Evolutionary conservation across 2,329 filamentous ascomycete genomes (phyloP).

Genomic region (Phaeophleospora eucalypticola): DNA sequence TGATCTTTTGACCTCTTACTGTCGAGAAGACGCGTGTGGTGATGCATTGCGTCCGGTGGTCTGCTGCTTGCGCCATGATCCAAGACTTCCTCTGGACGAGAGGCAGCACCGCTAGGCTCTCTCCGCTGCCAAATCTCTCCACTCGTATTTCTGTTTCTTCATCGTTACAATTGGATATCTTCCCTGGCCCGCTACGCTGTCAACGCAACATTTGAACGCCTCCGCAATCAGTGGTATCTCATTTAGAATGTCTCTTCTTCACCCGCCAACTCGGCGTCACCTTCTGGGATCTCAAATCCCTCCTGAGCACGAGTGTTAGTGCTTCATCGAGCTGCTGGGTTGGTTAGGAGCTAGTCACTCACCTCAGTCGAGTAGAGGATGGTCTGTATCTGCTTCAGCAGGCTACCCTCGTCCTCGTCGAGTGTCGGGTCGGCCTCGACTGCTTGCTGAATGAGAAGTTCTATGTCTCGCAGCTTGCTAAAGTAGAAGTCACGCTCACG

Average conservation of each 20-base stretch:
- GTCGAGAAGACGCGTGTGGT: neutral
- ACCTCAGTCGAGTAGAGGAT: slow-evolving; percentile 96
- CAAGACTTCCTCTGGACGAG: no score
- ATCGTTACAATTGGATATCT: slow-evolving; percentile 1
- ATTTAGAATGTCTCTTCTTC: slow-evolving; percentile 65
- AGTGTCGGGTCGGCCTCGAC: slow-evolving; percentile 89
- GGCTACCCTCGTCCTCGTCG: slow-evolving; percentile 86
- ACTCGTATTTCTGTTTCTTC: neutral
- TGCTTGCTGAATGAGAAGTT: slow-evolving; percentile 86
- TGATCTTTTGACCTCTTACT: neutral
- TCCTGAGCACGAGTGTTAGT: slow-evolving; percentile 31
- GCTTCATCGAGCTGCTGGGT: neutral
- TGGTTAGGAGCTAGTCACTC: slow-evolving; percentile 17
- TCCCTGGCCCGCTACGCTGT: slow-evolving; percentile 3
- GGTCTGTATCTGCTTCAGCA: slow-evolving; percentile 92
- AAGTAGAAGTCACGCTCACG: slow-evolving; percentile 99
- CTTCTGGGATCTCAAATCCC: slow-evolving; percentile 82
- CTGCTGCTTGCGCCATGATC: no score
- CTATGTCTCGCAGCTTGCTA: slow-evolving; percentile 95
- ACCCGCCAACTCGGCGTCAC: slow-evolving; percentile 53
- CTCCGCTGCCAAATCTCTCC: neutral
- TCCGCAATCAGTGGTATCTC: slow-evolving; percentile 14
- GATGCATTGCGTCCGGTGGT: neutral
- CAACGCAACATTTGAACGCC: slow-evolving; percentile 1
- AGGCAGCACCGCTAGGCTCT: neutral